A percentile compares a stretch with the other conserved stretches of the same genome.
Conservation (phyloP, 306 rosid genomes). For the Lathyrus sativus region DNA sequence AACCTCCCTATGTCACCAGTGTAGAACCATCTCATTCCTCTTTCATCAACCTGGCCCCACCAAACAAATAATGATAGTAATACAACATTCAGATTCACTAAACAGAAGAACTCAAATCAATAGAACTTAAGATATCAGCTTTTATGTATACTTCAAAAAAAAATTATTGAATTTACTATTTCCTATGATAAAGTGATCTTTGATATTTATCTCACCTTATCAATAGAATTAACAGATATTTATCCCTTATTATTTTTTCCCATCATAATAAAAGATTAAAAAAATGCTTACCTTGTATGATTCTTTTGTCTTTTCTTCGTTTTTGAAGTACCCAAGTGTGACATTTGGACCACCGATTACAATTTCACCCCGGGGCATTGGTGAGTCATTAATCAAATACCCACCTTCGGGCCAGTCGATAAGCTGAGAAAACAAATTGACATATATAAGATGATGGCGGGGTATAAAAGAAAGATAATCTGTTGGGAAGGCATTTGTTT, state of each 20-base stretch:
- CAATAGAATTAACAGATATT: no score
- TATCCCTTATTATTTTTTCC: neutral
- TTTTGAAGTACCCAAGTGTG: slow-evolving; percentile 91
- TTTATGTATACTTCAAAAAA: neutral
- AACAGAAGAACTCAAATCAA: no score
- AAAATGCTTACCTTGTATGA: slow-evolving; percentile 74
- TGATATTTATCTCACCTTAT: neutral
- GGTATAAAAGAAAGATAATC: neutral
- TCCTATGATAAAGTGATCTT: neutral
- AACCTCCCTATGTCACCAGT: slow-evolving; percentile 90
- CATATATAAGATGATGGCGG: slow-evolving; percentile 13
- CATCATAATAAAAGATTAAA: neutral
- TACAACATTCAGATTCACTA: slow-evolving; percentile 23
- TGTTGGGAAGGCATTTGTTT: neutral
- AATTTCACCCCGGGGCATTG: slow-evolving; percentile 95
- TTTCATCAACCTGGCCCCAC: slow-evolving; percentile 72
- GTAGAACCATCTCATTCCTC: slow-evolving; percentile 92
- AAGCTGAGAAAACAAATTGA: slow-evolving; percentile 54
- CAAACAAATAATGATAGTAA: slow-evolving; percentile 7
- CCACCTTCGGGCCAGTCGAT: slow-evolving; percentile 97
- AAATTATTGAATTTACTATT: neutral
- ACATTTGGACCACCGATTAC: slow-evolving; percentile 94
- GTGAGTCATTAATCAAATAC: slow-evolving; percentile 65
- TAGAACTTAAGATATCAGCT: no score
- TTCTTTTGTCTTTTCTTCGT: slow-evolving; percentile 83